A percentile compares a stretch with the other conserved stretches of the same genome.
Evolutionary conservation across 208 protist species (phyloP).

Genomic region (Phytomonas francai): DNA sequence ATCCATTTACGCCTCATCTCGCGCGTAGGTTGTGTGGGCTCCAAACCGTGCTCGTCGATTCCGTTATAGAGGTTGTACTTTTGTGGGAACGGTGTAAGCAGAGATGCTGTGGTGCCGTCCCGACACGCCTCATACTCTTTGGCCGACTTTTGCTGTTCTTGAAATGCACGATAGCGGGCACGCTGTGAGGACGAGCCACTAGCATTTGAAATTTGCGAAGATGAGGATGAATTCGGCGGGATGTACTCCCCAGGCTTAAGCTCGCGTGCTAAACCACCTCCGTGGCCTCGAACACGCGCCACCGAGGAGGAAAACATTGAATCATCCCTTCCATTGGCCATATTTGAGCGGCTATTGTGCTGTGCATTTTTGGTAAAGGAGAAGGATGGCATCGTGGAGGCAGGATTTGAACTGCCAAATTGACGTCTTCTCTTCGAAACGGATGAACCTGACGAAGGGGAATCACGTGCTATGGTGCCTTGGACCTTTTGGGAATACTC

Average conservation of each 20-base stretch:
- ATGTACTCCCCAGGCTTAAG: not conserved
- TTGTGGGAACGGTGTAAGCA: constrained; percentile 53
- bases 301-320: not conserved
- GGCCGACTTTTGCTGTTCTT: constrained; percentile 11
- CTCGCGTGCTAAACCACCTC: not conserved
- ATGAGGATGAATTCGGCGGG: not conserved
- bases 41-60: constrained; percentile 55
- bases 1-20: constrained; percentile 43
- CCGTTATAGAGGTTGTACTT: constrained; percentile 62
- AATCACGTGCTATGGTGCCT: not conserved
- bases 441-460: not conserved
- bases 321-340: not conserved
- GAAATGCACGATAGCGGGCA: constrained; percentile 15
- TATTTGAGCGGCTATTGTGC: not conserved
- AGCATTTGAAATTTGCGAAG: not conserved
- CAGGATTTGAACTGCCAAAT: not conserved
- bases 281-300: not conserved
- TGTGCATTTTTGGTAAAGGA: not conserved
- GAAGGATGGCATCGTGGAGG: not conserved
- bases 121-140: constrained; percentile 4
- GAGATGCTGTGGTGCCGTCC: constrained; percentile 28
- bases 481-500: not conserved
- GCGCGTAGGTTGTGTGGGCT: constrained; percentile 16
- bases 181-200: constrained; percentile 14
- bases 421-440: not conserved